phyloP scores from a whole-genome alignment of 2,329 filamentous ascomycete species.

The Magnaporthiopsis rhizophila region DNA sequence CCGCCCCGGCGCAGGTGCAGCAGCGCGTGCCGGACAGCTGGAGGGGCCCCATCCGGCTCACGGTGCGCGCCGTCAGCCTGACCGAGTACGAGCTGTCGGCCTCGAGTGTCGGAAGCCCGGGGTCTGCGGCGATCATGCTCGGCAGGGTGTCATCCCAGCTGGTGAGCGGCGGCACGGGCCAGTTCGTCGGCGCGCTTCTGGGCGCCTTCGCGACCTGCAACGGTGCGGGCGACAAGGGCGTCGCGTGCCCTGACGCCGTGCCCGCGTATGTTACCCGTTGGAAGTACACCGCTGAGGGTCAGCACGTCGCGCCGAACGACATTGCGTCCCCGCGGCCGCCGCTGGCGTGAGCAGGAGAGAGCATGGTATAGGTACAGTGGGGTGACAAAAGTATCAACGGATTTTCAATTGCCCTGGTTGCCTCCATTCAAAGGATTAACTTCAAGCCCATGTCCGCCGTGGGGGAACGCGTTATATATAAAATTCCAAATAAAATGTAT shows the following conservation, averaged over 20 bases:
- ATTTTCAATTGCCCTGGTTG: no score
- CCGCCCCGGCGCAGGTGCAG: slow-evolving; percentile 14
- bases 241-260: slow-evolving; percentile 18
- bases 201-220: slow-evolving; percentile 30
- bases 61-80: slow-evolving; percentile 20
- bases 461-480: no score
- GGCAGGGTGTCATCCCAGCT: slow-evolving; percentile 21
- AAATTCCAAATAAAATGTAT: no score
- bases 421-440: no score
- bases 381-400: no score
- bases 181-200: slow-evolving; percentile 24
- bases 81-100: slow-evolving; percentile 24
- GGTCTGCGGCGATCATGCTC: slow-evolving; percentile 13
- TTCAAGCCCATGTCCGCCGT: no score
- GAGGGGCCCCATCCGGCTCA: slow-evolving; percentile 18
- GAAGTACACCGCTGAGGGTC: slow-evolving; percentile 10
- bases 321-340: not conserved
- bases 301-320: not conserved
- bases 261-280: slow-evolving; percentile 21
- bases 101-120: slow-evolving; percentile 14
- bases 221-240: slow-evolving; percentile 19
- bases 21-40: slow-evolving; percentile 3
- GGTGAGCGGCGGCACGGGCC: slow-evolving; percentile 24
- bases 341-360: no score
- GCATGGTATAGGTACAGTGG: no score